Evolutionary conservation across 345 rosid genomes (phyloP), one percentile per base, ranked within the genome.

Genomic region (Excoecaria agallocha): DNA sequence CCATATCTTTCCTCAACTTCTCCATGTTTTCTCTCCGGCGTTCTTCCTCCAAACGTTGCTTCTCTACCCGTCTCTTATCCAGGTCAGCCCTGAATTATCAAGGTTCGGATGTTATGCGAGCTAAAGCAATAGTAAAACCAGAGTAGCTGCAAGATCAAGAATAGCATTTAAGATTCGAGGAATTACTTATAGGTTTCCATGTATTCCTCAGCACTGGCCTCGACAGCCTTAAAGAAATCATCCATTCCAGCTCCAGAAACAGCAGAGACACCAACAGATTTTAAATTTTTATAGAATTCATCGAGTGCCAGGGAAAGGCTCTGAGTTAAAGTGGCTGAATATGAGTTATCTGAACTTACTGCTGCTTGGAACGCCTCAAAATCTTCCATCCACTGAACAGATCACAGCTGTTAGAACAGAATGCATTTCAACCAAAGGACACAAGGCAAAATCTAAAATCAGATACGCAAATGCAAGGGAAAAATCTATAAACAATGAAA

Each of bases 261-360:
- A 50, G 97, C 94, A 69, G 97, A 91, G 59, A 91, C 94, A 68
- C 97, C 97, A 70, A 88, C 94, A 52, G 93, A 87, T 66, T 80
- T 84, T 75, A 91, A 80, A 35, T 89, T 91, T 52, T 77, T 81
- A 72, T 91, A 91, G 76, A 91, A 89, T 73, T 91, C 94, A 58
- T 82, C 90, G 3, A 91, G 91, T 15, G 84, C 82, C 45, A 91
- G 85, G 43, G 87, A 82, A 61, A 91, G 94, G 79, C 94, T 89
- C 69, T 86, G 83, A n/a, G 94, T 79, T 76, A 89, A 80, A 39
- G 90, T 84, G n/a, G 97, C 78, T 6, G 89, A 56, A 81, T 89
- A 85, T 0, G 97, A 82, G 52, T 81, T 67, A 83, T 91, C 97
- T n/a, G 87, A 73, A 76, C 82, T 84, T 39, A 83, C 24, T 22